Conservation (phyloP, 2,329 filamentous ascomycete species). For the Cladosporium cucumerinum region DNA sequence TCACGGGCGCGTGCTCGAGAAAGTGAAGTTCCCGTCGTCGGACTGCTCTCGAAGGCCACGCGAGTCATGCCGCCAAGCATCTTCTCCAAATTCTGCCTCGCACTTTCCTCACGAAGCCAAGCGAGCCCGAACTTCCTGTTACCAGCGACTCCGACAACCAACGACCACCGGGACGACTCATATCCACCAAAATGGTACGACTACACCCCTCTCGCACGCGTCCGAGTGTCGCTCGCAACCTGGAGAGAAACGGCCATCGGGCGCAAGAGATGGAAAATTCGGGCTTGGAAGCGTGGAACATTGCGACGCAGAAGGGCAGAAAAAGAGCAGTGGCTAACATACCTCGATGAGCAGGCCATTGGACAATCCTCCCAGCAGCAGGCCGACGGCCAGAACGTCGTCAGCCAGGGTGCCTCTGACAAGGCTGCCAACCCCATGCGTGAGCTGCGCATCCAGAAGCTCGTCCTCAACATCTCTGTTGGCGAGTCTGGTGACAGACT, state of each 20-base stretch:
- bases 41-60: not conserved
- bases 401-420: constrained; percentile 44
- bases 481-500: constrained; percentile 99
- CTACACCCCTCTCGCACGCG: not conserved
- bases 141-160: constrained; percentile 16
- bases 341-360: constrained; percentile 22
- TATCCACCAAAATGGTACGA: constrained; percentile 15
- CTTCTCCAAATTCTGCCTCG: not conserved
- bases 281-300: constrained; percentile 19
- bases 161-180: constrained; percentile 17
- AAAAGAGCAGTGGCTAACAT: constrained; percentile 11
- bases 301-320: constrained; percentile 32
- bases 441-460: constrained; percentile 99
- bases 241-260: not conserved
- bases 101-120: constrained; percentile 12
- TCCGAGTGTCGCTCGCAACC: constrained; percentile 24
- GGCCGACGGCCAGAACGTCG: constrained; percentile 31
- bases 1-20: not conserved
- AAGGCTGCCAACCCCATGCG: constrained; percentile 98
- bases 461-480: constrained; percentile 99
- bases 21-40: constrained; percentile 13
- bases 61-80: constrained; percentile 11
- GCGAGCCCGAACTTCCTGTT: not conserved
- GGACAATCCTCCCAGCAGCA: constrained; percentile 31
- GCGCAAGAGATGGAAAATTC: constrained; percentile 7